Evolutionary conservation across 108 stramenopile species (phyloP), one percentile per base, ranked within the genome.

Genomic region (Discostella pseudostelligera): DNA sequence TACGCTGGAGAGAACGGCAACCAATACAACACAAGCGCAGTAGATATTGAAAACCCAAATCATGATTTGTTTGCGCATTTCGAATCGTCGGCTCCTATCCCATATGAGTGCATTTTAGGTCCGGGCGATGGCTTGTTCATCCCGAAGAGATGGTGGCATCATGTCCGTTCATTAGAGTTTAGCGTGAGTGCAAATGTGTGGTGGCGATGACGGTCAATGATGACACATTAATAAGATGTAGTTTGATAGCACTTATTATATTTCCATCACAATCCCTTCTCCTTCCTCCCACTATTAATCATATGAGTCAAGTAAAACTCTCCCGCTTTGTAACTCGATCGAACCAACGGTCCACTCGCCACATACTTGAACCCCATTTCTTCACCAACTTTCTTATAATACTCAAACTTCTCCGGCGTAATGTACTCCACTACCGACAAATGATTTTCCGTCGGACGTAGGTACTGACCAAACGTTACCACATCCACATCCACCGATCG

Each of bases 341-440:
- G 86, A 1, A 99, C 99, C 81, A 99, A 67, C 4, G 99, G 99
- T 11, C 99, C 99, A 43, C 88, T 89, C 19, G 97, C 99, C 5
- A 98, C 96, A 66, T 97, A 99, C 67, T 94, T 88, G 87, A 99
- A 99, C 22, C 99, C 99, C 83, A 99, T 77, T 16, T 81, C 90
- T 62, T 95, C 90, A 11, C 93, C 96, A 8, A 85, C 66, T 36
- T 80, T 61, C 40, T 75, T 81, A 56, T 80, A 95, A 39, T 87
- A 56, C 9, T 90, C 96, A 76, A 99, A 99, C 51, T 92, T 88
- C 48, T 95, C 95, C 1, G 99, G 99, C 36, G 83, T 85, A 19
- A 99, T 93, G 67, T 99, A 99, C 61, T 97, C 97, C 24, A 93
- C 93, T 8, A 98, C 95, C 0, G 92, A 74, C 63, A 98, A 68